These are phyloP conservation scores for Euphorbia lathyris DNA, from an alignment of 345 rosid species.

Conservation along the genomic window DNA sequence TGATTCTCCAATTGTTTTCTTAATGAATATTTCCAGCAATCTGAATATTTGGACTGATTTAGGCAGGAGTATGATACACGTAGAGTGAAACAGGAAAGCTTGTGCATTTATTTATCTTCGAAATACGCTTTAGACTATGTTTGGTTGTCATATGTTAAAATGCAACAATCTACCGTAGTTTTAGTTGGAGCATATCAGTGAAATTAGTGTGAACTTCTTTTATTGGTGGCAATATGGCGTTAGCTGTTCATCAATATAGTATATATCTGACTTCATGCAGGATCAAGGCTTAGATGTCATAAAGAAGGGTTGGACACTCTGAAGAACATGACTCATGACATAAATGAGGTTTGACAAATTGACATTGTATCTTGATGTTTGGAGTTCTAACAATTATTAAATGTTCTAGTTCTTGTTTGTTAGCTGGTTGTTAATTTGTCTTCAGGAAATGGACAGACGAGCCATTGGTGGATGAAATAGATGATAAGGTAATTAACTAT, in stretches of 20 bases:
- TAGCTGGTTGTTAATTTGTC: not conserved
- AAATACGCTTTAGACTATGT: not conserved
- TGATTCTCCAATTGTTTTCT: not conserved
- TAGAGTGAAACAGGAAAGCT: slow-evolving; percentile 26
- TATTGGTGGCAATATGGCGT: too few relatives aligned
- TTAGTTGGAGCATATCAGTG: too few relatives aligned
- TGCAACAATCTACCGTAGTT: not conserved
- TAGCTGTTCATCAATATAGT: not conserved
- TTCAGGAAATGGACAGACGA: too few relatives aligned
- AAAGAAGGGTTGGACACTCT: slow-evolving; percentile 32
- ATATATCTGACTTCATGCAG: slow-evolving; percentile 13
- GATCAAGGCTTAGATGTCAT: slow-evolving; percentile 35
- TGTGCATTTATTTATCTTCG: not conserved
- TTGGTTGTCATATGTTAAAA: too few relatives aligned
- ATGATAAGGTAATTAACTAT: slow-evolving; percentile 22
- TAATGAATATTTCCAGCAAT: slow-evolving; percentile 18
- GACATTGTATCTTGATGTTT: not conserved
- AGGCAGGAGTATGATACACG: slow-evolving; percentile 34
- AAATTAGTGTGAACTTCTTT: too few relatives aligned
- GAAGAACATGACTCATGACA: slow-evolving; percentile 27
- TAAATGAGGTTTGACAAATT: slow-evolving; percentile 30
- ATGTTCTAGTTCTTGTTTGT: not conserved
- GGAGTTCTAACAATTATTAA: not conserved
- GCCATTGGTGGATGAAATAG: too few relatives aligned
- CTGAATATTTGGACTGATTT: slow-evolving; percentile 15